Percentiles rank a stretch among this genome's conserved stretches.
Conservation (phyloP, 2,329 filamentous ascomycete species). For the Alternaria burnsii region DNA sequence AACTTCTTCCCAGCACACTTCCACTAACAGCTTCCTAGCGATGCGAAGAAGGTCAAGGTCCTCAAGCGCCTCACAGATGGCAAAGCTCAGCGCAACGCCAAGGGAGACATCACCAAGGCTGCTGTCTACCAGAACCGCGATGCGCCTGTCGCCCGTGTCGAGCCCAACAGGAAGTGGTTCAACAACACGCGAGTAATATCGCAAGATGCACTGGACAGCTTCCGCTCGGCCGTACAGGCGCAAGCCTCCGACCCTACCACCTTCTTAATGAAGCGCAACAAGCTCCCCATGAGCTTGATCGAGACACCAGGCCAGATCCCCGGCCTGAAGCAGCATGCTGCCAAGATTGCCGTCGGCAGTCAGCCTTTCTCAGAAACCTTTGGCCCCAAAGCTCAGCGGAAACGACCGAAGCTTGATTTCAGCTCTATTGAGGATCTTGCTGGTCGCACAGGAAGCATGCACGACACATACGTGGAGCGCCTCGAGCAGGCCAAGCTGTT, state of each 20-base stretch:
- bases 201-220: conserved; percentile 85
- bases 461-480: conserved; percentile 82
- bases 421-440: conserved; percentile 84
- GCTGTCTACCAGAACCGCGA: conserved; percentile 86
- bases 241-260: conserved; percentile 90
- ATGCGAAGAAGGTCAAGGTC: conserved; percentile 81
- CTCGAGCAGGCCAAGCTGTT: conserved; percentile 80
- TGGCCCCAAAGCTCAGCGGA: conserved; percentile 90
- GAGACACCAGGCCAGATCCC: conserved; percentile 76
- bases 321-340: conserved; percentile 88
- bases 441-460: conserved; percentile 78
- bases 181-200: conserved; percentile 90
- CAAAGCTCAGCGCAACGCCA: conserved; percentile 80
- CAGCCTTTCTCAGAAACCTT: conserved; percentile 89
- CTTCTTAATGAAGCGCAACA: conserved; percentile 95
- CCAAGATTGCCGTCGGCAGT: conserved; percentile 91
- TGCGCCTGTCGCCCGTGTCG: conserved; percentile 82
- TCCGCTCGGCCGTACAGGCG: conserved; percentile 91
- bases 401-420: conserved; percentile 88
- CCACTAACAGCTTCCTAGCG: conserved; percentile 54
- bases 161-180: conserved; percentile 98
- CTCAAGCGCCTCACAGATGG: conserved; percentile 92
- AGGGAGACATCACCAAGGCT: conserved; percentile 84
- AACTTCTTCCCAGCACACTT: not conserved
- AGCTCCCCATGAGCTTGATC: conserved; percentile 94